These are phyloP conservation scores for Cicer yamashitae DNA, from an alignment of 306 rosid species.

Conservation along the genomic window DNA sequence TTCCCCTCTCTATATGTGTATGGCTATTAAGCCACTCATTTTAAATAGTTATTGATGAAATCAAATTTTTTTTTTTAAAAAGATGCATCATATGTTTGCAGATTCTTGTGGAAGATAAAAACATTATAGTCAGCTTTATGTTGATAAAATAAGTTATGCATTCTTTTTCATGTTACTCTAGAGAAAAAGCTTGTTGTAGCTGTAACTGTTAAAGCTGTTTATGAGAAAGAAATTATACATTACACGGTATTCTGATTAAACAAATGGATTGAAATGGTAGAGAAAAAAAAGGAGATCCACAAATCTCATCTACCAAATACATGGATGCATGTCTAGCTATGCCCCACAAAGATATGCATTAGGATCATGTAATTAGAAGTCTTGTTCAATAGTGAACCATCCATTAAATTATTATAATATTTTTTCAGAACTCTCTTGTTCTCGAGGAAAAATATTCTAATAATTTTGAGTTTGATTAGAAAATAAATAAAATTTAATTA, in stretches of 20 bases:
- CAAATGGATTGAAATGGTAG: neutral
- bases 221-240: neutral
- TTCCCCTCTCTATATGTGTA: too few relatives aligned
- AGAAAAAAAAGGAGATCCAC: slow-evolving; percentile 24
- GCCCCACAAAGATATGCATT: slow-evolving; percentile 25
- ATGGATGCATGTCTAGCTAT: slow-evolving; percentile 28
- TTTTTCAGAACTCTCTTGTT: too few relatives aligned
- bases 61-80: too few relatives aligned
- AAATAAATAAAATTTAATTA: too few relatives aligned
- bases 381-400: neutral
- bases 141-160: slow-evolving; percentile 2
- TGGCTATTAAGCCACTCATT: too few relatives aligned
- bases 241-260: neutral
- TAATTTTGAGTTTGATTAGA: too few relatives aligned
- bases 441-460: too few relatives aligned
- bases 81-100: neutral
- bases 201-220: slow-evolving; percentile 35
- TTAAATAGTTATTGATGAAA: too few relatives aligned
- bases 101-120: slow-evolving; percentile 5
- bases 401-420: neutral
- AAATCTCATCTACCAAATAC: slow-evolving; percentile 6
- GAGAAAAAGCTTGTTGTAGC: slow-evolving; percentile 28
- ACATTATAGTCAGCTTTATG: slow-evolving; percentile 35
- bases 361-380: neutral
- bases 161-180: slow-evolving; percentile 35